Base-by-base conservation (phyloP, 805 yeast species). In the Myxozyma sirexii region DNA sequence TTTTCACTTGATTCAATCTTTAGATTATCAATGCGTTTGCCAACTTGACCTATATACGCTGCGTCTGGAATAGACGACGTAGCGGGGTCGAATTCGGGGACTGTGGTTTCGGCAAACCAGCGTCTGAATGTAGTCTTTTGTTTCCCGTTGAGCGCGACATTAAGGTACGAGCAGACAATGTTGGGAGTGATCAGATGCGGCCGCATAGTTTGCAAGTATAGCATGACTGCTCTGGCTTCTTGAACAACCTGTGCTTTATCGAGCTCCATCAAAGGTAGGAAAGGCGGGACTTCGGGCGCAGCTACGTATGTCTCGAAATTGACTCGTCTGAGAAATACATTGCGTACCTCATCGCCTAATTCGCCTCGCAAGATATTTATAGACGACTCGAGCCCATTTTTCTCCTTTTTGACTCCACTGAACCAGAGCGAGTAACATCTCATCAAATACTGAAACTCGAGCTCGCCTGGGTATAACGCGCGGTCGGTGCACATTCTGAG, bases 151-250 rank as follows among this genome's bases (percentile, higher is more conserved):
- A 86, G 1, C 84, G 90, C 67, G 88, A 89, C 69, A 56, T 79
- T 78, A 64, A 89, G 71, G 66, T 78, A 86, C 4, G 84, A 75
- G 37, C 82, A 80, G 15, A 85, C 75, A 5, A 78, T 70, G 24
- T 77, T 76, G 0, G 67, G 67, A 31, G 75, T 78, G 10, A 87
- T 72, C 27, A 76, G 72, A 0, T 72, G 67, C 0, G 86, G 85
- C 46, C 75, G 71, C 35, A 71, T 69, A 21, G 80, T 71, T 24
- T 83, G 60, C 13, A 83, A 74, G 67, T 79, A 84, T 1, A 80
- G 79, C 85, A 96, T 83, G 4, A 93, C 59, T 0, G 97, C 97
- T 60, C 83, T 79, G 0, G 93, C 83, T 72, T 93, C 98, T 0
- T 86, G 84, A 44, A 87, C 56, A 0, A 89, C 73, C 62, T 84